A percentile compares a stretch with the other conserved stretches of the same genome.
Conservation (phyloP, 192 early-diverging fungal species). For the Backusella mclennaniae region DNA sequence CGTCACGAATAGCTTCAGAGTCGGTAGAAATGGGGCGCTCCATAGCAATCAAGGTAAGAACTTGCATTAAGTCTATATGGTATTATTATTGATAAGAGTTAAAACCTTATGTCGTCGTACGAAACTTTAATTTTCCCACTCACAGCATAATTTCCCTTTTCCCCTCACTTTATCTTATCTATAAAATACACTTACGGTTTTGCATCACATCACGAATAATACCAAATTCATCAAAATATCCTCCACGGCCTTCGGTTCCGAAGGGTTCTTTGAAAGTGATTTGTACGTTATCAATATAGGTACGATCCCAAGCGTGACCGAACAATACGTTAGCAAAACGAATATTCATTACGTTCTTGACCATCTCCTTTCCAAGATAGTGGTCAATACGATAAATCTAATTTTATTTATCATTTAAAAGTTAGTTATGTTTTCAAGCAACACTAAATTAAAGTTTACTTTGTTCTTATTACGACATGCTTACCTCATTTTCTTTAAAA, state of each 20-base stretch:
- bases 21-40: conserved; percentile 83
- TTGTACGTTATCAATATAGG: conserved; percentile 89
- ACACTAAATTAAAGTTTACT: not conserved
- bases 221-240: conserved; percentile 99
- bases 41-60: conserved; percentile 94
- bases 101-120: not conserved
- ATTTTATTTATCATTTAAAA: not conserved
- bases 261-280: conserved; percentile 98
- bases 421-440: not conserved
- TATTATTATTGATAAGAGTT: not conserved
- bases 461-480: not conserved
- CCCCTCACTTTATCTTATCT: not conserved
- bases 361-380: conserved; percentile 99
- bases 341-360: conserved; percentile 93
- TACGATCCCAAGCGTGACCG: conserved; percentile 88
- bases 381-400: conserved; percentile 98
- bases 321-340: conserved; percentile 96
- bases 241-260: conserved; percentile 96
- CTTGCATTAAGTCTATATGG: conserved; percentile 74
- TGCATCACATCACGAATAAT: conserved; percentile 97
- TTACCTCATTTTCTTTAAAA: conserved; percentile 87
- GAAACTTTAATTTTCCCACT: conserved; percentile 1
- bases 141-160: not conserved
- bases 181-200: conserved; percentile 58
- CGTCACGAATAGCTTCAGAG: conserved; percentile 93